Conservation (phyloP, 139 green algal species). For the Closterium sp. region DNA sequence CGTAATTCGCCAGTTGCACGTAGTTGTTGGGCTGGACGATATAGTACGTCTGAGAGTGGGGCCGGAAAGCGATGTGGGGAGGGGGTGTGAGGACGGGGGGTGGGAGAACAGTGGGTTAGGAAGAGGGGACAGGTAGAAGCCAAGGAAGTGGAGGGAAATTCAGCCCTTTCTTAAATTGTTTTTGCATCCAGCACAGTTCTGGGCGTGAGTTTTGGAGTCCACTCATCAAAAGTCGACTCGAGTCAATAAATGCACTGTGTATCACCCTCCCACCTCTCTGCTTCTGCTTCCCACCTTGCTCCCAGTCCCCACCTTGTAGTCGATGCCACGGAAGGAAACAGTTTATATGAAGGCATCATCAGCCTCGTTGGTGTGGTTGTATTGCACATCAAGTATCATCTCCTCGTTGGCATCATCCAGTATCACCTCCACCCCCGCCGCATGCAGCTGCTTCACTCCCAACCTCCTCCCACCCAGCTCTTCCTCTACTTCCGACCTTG, state of each 20-base stretch:
- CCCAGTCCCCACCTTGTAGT: constrained; percentile 83
- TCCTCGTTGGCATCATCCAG: constrained; percentile 96
- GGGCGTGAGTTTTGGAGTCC: background rate
- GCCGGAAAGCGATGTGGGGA: background rate
- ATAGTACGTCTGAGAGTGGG: constrained; percentile 76
- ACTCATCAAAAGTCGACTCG: background rate
- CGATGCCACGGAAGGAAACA: constrained; percentile 86
- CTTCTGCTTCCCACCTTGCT: background rate
- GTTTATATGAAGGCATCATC: constrained; percentile 86
- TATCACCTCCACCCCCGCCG: constrained; percentile 68
- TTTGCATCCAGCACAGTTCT: background rate
- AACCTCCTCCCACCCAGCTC: too few relatives aligned
- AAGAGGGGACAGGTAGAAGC: background rate
- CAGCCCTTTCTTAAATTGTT: too few relatives aligned
- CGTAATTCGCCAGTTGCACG: constrained; percentile 98
- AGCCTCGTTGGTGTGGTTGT: constrained; percentile 97
- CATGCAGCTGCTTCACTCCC: background rate
- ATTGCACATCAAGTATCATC: too few relatives aligned
- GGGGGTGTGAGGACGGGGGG: background rate
- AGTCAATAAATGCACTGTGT: background rate
- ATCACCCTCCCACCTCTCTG: background rate
- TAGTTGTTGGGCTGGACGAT: constrained; percentile 83
- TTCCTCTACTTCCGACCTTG: too few relatives aligned
- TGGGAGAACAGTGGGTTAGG: background rate
- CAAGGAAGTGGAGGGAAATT: too few relatives aligned